A percentile compares a stretch with the other conserved stretches of the same genome.
These are phyloP conservation scores for Perkinsus olseni DNA, from an alignment of 169 alveolate genomes.

Conservation along the genomic window DNA sequence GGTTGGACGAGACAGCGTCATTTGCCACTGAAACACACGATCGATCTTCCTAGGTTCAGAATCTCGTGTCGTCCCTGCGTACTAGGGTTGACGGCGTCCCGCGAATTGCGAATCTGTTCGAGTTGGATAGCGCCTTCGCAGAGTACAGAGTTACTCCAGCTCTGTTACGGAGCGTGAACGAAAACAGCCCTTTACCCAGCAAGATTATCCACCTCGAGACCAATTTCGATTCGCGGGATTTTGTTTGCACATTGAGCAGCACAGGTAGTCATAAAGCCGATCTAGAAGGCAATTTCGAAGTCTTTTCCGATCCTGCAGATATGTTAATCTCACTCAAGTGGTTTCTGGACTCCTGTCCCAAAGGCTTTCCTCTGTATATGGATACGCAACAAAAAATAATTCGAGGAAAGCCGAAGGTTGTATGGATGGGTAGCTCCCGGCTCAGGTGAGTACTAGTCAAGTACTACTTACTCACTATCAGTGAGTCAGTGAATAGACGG, in stretches of 20 bases:
- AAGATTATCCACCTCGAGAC: neutral
- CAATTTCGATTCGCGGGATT: neutral
- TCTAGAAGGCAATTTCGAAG: too few relatives aligned
- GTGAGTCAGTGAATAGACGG: neutral
- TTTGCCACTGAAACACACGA: neutral
- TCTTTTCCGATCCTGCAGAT: too few relatives aligned
- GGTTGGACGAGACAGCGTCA: too few relatives aligned
- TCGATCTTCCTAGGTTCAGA: neutral
- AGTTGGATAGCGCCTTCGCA: neutral
- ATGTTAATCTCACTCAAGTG: neutral
- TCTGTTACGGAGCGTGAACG: neutral
- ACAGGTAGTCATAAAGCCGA: neutral
- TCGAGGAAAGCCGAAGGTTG: neutral
- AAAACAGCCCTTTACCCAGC: neutral
- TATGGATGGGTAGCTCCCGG: neutral
- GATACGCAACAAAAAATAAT: neutral
- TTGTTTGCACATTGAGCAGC: neutral
- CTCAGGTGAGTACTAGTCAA: neutral
- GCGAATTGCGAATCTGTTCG: neutral
- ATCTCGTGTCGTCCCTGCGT: neutral
- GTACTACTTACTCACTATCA: too few relatives aligned
- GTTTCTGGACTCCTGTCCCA: neutral
- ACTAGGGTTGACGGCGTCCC: neutral
- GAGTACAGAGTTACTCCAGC: neutral
- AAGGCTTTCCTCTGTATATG: neutral